Conservation (phyloP, 2,329 filamentous ascomycete genomes). For the Microsporum audouinii region DNA sequence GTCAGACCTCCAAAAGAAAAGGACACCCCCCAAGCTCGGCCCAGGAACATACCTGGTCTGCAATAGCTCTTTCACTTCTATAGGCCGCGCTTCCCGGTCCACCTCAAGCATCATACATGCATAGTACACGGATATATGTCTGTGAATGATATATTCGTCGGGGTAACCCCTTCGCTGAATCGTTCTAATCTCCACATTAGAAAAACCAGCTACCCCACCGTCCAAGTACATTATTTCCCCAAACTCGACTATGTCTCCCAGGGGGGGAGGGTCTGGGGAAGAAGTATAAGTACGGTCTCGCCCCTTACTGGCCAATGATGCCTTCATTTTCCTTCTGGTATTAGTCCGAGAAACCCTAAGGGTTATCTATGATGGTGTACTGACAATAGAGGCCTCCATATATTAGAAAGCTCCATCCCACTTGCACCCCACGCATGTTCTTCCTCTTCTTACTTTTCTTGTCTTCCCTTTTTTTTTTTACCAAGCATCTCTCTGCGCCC, state of each 20-base stretch:
- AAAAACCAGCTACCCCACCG: background rate
- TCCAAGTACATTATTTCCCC: slow-evolving; percentile 3
- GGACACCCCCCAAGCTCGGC: background rate
- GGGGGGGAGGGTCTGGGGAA: background rate
- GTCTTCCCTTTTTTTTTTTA: background rate
- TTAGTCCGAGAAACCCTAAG: background rate
- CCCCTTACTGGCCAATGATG: slow-evolving; percentile 1
- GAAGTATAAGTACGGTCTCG: slow-evolving; percentile 3
- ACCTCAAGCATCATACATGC: background rate
- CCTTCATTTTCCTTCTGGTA: background rate
- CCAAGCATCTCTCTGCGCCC: background rate
- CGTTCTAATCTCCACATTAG: background rate
- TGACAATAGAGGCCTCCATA: background rate
- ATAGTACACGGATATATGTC: too few species aligned
- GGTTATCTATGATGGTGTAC: background rate
- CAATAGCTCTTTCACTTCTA: background rate
- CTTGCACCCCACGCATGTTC: background rate
- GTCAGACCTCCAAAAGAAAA: background rate
- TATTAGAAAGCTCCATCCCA: slow-evolving; percentile 3
- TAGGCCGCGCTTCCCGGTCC: background rate
- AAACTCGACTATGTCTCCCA: background rate
- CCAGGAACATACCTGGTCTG: background rate
- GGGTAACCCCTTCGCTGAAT: background rate
- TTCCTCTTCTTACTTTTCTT: too few species aligned
- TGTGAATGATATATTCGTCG: background rate